Conservation (phyloP, 768 basidiomycete species). For the Myochromella boudieri region DNA sequence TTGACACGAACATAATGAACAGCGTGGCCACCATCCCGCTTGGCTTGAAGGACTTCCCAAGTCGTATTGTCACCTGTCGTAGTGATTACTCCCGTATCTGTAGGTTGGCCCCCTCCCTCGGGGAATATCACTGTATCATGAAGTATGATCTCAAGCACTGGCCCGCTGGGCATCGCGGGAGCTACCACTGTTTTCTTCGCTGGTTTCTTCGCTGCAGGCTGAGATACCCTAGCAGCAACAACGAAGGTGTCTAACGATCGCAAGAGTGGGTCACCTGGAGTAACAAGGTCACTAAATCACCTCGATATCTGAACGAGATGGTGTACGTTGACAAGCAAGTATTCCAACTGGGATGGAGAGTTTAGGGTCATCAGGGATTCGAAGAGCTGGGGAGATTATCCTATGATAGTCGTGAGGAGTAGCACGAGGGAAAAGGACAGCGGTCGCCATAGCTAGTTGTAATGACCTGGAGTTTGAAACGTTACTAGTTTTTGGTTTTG, state of each 20-base stretch:
- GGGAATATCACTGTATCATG: slow-evolving; percentile 83
- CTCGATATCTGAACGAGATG: slow-evolving; percentile 6
- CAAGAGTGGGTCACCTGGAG: slow-evolving; percentile 68
- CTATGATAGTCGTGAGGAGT: slow-evolving; percentile 65
- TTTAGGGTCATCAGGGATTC: slow-evolving; percentile 48
- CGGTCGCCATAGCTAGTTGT: slow-evolving; percentile 36
- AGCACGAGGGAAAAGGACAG: slow-evolving; percentile 38
- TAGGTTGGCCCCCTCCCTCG: slow-evolving; percentile 80
- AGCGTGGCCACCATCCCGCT: slow-evolving; percentile 70
- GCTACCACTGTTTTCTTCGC: slow-evolving; percentile 54
- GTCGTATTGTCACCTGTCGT: slow-evolving; percentile 41
- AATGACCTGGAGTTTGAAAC: background rate
- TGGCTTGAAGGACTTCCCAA: slow-evolving; percentile 65
- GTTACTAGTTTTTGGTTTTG: background rate
- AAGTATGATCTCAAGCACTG: slow-evolving; percentile 64
- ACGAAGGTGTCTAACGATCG: slow-evolving; percentile 57
- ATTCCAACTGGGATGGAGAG: slow-evolving; percentile 70
- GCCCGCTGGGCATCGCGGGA: slow-evolving; percentile 39
- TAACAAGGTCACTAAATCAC: slow-evolving; percentile 7
- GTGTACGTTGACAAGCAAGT: slow-evolving; percentile 73
- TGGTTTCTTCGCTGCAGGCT: slow-evolving; percentile 49
- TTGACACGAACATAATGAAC: slow-evolving; percentile 66
- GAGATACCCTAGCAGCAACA: slow-evolving; percentile 47
- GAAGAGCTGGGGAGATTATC: slow-evolving; percentile 58
- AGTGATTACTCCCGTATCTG: slow-evolving; percentile 63